Percentiles rank a stretch among this genome's conserved stretches.
These are phyloP conservation scores for Vinca major DNA, from an alignment of 305 asterid genomes.

Conservation along the genomic window DNA sequence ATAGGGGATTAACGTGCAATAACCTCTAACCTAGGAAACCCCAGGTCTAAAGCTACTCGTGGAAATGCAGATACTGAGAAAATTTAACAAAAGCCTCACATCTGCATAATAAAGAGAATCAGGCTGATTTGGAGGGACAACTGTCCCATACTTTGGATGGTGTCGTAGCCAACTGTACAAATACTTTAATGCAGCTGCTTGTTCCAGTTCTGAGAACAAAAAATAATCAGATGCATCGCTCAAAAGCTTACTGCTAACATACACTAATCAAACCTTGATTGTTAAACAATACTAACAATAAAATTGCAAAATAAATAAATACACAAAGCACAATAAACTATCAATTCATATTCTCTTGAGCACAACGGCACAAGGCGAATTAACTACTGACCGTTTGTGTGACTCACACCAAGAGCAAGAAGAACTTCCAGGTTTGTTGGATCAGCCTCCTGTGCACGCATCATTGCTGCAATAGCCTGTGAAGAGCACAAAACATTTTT, in stretches of 20 bases:
- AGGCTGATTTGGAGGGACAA: slow-evolving; percentile 65
- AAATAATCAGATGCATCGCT: slow-evolving; percentile 3
- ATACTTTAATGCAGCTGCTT: slow-evolving; percentile 86
- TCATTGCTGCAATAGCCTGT: slow-evolving; percentile 99
- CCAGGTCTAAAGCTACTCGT: neutral
- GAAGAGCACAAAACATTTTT: slow-evolving; percentile 18
- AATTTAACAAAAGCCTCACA: slow-evolving; percentile 40
- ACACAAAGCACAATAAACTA: neutral
- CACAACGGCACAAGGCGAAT: slow-evolving; percentile 4
- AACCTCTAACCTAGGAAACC: too few species aligned
- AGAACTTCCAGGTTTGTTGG: slow-evolving; percentile 95
- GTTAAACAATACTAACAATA: neutral
- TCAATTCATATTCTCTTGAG: slow-evolving; percentile 8
- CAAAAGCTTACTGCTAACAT: neutral
- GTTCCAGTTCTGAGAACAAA: slow-evolving; percentile 77
- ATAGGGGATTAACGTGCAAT: too few species aligned
- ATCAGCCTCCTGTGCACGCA: slow-evolving; percentile 96
- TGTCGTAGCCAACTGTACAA: slow-evolving; percentile 88
- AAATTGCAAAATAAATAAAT: neutral
- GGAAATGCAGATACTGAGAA: neutral
- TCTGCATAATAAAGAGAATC: slow-evolving; percentile 75
- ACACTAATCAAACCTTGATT: neutral
- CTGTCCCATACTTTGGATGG: slow-evolving; percentile 77
- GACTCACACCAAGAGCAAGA: slow-evolving; percentile 98
- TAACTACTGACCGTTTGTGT: slow-evolving; percentile 83